These are phyloP conservation scores for Trypanosoma cruzi DNA, from an alignment of 208 protist species.

Conservation along the genomic window DNA sequence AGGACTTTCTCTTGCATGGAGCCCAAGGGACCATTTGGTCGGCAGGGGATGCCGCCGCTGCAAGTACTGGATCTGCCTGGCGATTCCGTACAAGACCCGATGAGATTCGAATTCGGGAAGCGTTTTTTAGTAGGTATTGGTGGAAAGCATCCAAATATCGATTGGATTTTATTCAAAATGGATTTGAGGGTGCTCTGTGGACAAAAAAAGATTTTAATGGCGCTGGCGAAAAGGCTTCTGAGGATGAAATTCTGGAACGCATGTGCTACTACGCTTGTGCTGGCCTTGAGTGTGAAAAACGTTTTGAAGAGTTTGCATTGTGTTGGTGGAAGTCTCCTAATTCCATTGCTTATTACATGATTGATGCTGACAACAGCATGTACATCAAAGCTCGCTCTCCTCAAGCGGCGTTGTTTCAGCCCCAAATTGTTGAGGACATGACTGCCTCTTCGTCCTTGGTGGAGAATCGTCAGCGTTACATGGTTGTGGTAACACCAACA, in stretches of 20 bases:
- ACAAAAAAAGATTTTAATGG: conserved; percentile 24
- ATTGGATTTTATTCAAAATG: conserved; percentile 37
- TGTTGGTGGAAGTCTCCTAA: conserved; percentile 45
- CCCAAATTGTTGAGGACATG: background rate
- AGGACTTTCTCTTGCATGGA: conserved; percentile 34
- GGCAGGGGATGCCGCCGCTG: conserved; percentile 30
- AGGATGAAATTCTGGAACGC: conserved; percentile 18
- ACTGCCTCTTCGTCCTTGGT: background rate
- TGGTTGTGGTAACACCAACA: conserved; percentile 18
- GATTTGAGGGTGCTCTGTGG: conserved; percentile 31
- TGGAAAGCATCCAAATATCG: conserved; percentile 39
- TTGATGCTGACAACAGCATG: conserved; percentile 23
- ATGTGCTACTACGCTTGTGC: conserved; percentile 24
- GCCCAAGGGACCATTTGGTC: conserved; percentile 30
- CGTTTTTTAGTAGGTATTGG: conserved; percentile 31
- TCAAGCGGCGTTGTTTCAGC: conserved; percentile 18
- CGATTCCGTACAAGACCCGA: conserved; percentile 19
- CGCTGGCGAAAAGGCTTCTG: background rate
- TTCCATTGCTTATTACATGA: conserved; percentile 28
- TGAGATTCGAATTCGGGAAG: conserved; percentile 26
- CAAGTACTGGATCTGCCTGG: conserved; percentile 26
- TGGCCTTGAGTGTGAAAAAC: conserved; percentile 21
- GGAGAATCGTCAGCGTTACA: conserved; percentile 15
- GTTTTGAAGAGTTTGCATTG: conserved; percentile 21
- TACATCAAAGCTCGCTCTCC: conserved; percentile 20